Evolutionary conservation across 768 basidiomycete species (phyloP).

Genomic region (Xerocomellus amylosporus): DNA sequence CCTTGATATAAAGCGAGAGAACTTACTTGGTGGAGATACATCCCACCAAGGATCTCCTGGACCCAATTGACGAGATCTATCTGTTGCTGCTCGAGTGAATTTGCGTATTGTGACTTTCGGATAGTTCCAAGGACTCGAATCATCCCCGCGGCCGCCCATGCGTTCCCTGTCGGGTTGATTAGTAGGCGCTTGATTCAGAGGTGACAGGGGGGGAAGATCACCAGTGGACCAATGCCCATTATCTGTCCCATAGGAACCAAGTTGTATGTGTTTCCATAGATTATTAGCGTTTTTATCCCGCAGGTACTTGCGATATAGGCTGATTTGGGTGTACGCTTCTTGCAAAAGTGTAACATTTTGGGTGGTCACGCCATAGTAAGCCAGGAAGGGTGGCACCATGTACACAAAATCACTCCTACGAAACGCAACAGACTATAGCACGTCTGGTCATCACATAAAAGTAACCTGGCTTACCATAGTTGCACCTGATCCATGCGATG

Average conservation of each 20-base stretch:
- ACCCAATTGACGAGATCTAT: constrained; percentile 63
- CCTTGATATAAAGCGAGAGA: not conserved
- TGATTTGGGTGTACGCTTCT: constrained; percentile 70
- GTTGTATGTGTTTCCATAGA: constrained; percentile 75
- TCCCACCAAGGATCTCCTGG: constrained; percentile 67
- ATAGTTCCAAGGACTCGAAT: constrained; percentile 78
- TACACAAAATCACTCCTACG: constrained; percentile 75
- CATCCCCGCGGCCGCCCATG: constrained; percentile 88
- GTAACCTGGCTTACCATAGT: constrained; percentile 50
- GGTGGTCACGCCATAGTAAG: constrained; percentile 72
- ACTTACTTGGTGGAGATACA: constrained; percentile 61
- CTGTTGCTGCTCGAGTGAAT: constrained; percentile 48
- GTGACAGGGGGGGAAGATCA: constrained; percentile 18
- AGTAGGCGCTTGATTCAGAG: not conserved
- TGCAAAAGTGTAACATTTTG: constrained; percentile 55
- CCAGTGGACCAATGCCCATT: constrained; percentile 80
- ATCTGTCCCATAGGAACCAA: constrained; percentile 55
- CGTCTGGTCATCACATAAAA: not conserved
- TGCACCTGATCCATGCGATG: constrained; percentile 69
- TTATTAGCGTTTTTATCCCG: constrained; percentile 46
- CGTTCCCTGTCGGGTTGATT: constrained; percentile 56
- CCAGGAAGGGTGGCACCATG: constrained; percentile 86
- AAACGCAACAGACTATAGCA: not conserved
- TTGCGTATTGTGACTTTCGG: constrained; percentile 53
- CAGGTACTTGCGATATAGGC: constrained; percentile 66